Evolutionary conservation across 768 basidiomycete genomes (phyloP).

Genomic region (Hygrocybe punicea): DNA sequence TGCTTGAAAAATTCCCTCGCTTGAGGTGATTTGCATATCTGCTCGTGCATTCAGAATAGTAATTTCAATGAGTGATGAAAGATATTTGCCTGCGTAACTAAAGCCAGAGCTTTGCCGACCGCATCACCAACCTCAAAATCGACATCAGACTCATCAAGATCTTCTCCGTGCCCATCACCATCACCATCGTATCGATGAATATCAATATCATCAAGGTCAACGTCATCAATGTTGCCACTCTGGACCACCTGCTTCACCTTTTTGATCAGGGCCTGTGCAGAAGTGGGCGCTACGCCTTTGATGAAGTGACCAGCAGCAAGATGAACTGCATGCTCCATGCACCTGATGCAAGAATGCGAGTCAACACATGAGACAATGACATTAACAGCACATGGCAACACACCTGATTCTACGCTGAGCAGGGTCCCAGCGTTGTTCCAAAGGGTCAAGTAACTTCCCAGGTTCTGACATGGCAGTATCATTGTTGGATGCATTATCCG

Average conservation of each 20-base stretch:
- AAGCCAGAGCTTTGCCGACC: not conserved
- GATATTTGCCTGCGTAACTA: not conserved
- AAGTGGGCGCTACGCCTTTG: constrained; percentile 18
- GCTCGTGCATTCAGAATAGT: not conserved
- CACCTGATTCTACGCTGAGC: constrained; percentile 20
- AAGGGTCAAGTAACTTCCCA: constrained; percentile 13
- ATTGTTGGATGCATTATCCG: constrained; percentile 29
- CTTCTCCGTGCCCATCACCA: not conserved
- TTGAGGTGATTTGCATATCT: constrained; percentile 19
- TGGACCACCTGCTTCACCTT: not conserved
- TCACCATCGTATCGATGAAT: not conserved
- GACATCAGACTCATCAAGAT: not conserved
- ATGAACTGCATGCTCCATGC: constrained; percentile 35
- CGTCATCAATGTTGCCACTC: not conserved
- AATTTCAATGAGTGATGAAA: not conserved
- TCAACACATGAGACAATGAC: not conserved
- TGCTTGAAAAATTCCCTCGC: constrained; percentile 12
- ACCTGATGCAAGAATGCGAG: constrained; percentile 15
- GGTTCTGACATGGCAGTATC: constrained; percentile 23
- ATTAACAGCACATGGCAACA: not conserved
- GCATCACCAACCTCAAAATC: not conserved
- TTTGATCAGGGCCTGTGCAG: not conserved
- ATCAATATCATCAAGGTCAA: not conserved
- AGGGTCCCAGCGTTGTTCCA: constrained; percentile 20
- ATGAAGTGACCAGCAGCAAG: constrained; percentile 29